Percentiles rank a stretch among this genome's conserved stretches.
phyloP scores from a whole-genome alignment of 108 stramenopile genomes.

The Pseudonitzschia pungens region DNA sequence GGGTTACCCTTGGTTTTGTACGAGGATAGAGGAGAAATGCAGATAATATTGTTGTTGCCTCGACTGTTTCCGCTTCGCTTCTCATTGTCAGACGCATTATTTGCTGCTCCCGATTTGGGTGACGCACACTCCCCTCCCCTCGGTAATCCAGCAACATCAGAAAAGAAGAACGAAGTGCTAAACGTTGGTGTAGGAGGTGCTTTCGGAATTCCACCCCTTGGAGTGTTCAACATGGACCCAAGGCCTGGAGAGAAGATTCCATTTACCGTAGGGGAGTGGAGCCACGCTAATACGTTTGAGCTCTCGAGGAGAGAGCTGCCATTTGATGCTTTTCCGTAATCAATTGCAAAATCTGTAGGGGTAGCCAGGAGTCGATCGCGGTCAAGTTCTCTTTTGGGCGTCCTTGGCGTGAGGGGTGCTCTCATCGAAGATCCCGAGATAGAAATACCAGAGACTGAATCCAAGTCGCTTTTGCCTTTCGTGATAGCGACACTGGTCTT shows the following conservation, averaged over 20 bases:
- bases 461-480: neutral
- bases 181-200: slow-evolving; percentile 59
- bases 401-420: slow-evolving; percentile 26
- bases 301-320: slow-evolving; percentile 43
- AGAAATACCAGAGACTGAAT: slow-evolving; percentile 7
- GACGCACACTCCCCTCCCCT: slow-evolving; percentile 26
- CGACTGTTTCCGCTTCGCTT: slow-evolving; percentile 7
- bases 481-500: neutral
- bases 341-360: slow-evolving; percentile 81
- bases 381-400: slow-evolving; percentile 23
- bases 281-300: slow-evolving; percentile 75
- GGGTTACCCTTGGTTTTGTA: slow-evolving; percentile 32
- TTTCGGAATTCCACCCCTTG: slow-evolving; percentile 52
- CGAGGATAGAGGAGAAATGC: slow-evolving; percentile 78
- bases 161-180: slow-evolving; percentile 63
- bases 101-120: slow-evolving; percentile 28
- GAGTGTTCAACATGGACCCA: slow-evolving; percentile 66
- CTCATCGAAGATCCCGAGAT: neutral
- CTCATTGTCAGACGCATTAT: neutral
- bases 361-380: slow-evolving; percentile 49
- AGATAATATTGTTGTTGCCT: slow-evolving; percentile 66
- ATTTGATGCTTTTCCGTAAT: slow-evolving; percentile 65
- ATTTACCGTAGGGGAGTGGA: slow-evolving; percentile 74
- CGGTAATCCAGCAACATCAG: slow-evolving; percentile 59
- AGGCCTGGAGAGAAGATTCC: slow-evolving; percentile 81